Evolutionary conservation across 495 filamentous ascomycete species (phyloP), one percentile per base, ranked within the genome.

Genomic region (Aspergillus steynii): DNA sequence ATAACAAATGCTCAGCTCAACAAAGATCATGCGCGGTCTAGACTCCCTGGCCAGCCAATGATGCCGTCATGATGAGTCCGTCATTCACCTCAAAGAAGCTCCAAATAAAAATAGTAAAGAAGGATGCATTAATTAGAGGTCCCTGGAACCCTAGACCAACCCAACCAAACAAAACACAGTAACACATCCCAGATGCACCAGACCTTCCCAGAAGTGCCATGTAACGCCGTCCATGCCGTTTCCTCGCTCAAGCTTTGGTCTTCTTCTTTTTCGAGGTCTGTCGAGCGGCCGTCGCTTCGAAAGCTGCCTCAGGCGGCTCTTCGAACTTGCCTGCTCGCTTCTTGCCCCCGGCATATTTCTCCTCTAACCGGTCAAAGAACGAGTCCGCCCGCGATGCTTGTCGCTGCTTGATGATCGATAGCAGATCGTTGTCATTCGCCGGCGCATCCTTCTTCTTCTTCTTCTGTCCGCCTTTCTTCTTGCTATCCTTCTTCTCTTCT

Each of bases 301-400:
- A 74, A 5, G 69, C 71, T 54, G 68, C 69, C 60, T 74, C 71
- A 0, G 69, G 58, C 25, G 71, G 71, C 32, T 72, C 69, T 25
- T 70, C 67, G n/a, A 66, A 68, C 69, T 75, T 77, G 31, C 67
- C 65, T 34, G 59, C 61, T 55, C 69, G 69, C 58, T 70, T 68
- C 46, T 64, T 69, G 27, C 65, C 63, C 28, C 67, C 61, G 50
- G 79, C 84, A 68, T 95, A 96, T 76, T 91, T 93, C 29, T 85
- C 90, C 61, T 88, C 90, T 32, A 96, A 64, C 51, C 79, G 69
- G 50, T 88, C 88, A 27, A 93, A 72, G 69, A 96, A 88, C 25
- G 72, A 70, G 28, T 67, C 78, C 7, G 72, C 76, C 10, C 85
- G 77, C 25, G 72, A 69, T 61, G 80, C 72, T 65, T 86, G 82